Conservation (phyloP, 2,329 filamentous ascomycete species). For the Ceratocystis eucalypticola region DNA sequence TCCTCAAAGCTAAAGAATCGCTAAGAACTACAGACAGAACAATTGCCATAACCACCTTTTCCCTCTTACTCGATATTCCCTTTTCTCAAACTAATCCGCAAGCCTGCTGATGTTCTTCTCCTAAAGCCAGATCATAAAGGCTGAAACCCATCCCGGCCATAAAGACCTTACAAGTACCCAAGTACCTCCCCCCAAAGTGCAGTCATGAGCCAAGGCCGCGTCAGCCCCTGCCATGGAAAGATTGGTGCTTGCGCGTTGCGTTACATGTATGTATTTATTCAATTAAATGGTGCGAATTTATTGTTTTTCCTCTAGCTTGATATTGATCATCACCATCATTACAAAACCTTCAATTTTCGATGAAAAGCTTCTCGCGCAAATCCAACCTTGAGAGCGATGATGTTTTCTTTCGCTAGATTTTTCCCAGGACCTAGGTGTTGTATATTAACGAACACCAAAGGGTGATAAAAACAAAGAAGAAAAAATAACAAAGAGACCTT, state of each 20-base stretch:
- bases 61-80: too few species aligned
- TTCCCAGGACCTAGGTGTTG: too few species aligned
- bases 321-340: not conserved
- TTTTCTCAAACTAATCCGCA: too few species aligned
- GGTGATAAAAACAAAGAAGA: too few species aligned
- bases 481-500: too few species aligned
- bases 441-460: too few species aligned
- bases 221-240: slow-evolving; percentile 6
- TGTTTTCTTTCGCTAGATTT: not conserved
- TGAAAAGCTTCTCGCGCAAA: not conserved
- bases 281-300: not conserved
- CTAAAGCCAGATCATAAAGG: not conserved
- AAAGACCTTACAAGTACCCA: not conserved
- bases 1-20: too few species aligned
- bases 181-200: not conserved
- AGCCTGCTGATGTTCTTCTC: not conserved
- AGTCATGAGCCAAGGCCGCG: slow-evolving; percentile 9
- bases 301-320: not conserved
- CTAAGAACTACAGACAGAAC: too few species aligned
- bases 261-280: not conserved
- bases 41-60: too few species aligned
- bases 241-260: slow-evolving; percentile 14
- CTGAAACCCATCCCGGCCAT: not conserved
- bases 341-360: not conserved
- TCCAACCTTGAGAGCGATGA: not conserved